Evolutionary conservation across 1,284 basidiomycete genomes (phyloP), one percentile per base, ranked within the genome.

Genomic region (Ustilago hordei): DNA sequence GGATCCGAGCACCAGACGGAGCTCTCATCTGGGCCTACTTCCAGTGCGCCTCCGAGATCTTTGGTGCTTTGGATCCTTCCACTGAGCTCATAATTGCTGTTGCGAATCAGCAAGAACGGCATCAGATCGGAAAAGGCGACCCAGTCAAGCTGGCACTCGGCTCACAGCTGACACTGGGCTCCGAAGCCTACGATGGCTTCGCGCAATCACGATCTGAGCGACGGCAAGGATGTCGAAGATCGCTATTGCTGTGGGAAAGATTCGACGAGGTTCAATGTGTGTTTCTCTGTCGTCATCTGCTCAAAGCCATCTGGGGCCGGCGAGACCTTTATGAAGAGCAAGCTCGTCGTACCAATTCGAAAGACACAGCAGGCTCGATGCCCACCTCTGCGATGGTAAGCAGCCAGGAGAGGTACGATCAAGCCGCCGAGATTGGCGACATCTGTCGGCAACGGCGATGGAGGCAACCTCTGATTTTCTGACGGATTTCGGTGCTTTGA

Each of bases 11-110:
- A 32, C 60, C 59, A 1, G 65, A 68, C 31, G 48, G 55, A 45
- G 65, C 65, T 9, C 23, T 68, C 31, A 68, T 68, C 48, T 68
- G 65, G 65, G 65, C 65, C 4, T 68, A 62, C 48, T 61, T 62
- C 48, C 59, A 61, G 32, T 60, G 59, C 23, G 58, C 65, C 8
- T 48, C 65, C 9, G 65, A 68, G 47, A 62, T 68, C 43, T 66
- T 66, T 43, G 64, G 64, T 17, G 47, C 11, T 1, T 53, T 66
- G 38, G 63, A 64, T 28, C n/a, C 56, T 6, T 53, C 63, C 11
- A 31, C 50, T 15, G 39, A 53, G 13, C 13, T 54, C 19, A 7
- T 31, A 15, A 39, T 19, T 8, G 8, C 39, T 15, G 32, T 6
- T 13, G 15, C 31, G 17, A 12, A 15, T 17, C n/a, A 31, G 15